A percentile compares a stretch with the other conserved stretches of the same genome.
Conservation (phyloP, 192 early-diverging fungal species). For the Backusella macrospora region DNA sequence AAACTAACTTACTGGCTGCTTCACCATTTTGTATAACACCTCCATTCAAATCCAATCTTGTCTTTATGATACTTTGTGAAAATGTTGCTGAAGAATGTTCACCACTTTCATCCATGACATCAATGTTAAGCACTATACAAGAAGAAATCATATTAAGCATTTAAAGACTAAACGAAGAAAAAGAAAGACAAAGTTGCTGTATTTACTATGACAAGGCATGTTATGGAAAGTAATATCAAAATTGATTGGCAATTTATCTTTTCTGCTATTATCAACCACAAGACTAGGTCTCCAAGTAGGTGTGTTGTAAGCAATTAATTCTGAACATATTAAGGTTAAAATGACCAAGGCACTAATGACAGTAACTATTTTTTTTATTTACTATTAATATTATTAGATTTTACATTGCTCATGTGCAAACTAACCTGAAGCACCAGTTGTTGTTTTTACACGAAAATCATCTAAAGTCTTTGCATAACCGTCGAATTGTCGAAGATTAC, state of each 20-base stretch:
- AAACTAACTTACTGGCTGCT: conserved; percentile 49
- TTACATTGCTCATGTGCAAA: background rate
- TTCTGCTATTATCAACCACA: conserved; percentile 81
- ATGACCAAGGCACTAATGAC: conserved; percentile 76
- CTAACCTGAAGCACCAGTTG: conserved; percentile 74
- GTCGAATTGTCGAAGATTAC: conserved; percentile 66
- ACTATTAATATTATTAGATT: background rate
- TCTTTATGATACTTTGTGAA: conserved; percentile 80
- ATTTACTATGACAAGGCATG: conserved; percentile 83
- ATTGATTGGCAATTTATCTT: conserved; percentile 88
- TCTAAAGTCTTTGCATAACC: conserved; percentile 98
- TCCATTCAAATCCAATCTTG: conserved; percentile 70
- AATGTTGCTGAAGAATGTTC: conserved; percentile 78
- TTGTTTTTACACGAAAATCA: conserved; percentile 87
- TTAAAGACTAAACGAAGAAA: background rate
- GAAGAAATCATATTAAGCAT: background rate
- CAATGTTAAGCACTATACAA: conserved; percentile 78
- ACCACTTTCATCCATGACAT: conserved; percentile 94
- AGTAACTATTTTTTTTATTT: conserved; percentile 60
- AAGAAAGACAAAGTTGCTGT: background rate
- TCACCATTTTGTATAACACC: conserved; percentile 61
- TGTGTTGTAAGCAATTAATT: conserved; percentile 80
- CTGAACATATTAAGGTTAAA: conserved; percentile 72
- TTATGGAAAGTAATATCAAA: conserved; percentile 91
- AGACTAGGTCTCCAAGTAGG: conserved; percentile 72